Conservation (phyloP, 148 eudicot species). For the Amaranthus hypochondriacus region DNA sequence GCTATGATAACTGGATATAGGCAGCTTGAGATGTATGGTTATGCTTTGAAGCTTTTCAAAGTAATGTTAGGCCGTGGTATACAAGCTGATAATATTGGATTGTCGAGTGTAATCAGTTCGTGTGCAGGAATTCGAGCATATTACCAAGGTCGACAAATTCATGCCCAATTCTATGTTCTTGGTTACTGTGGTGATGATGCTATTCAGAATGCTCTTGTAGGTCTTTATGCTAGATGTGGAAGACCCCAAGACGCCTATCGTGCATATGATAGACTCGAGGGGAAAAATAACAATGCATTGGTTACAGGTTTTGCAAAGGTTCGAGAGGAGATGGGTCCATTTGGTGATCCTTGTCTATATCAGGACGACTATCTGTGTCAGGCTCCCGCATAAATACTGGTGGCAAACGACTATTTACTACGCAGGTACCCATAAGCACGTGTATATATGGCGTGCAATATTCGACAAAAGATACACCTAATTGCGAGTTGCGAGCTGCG, state of each 20-base stretch:
- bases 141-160: conserved; percentile 81
- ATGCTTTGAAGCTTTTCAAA: conserved; percentile 68
- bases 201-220: conserved; percentile 71
- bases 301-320: conserved; percentile 62
- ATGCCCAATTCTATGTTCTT: conserved; percentile 58
- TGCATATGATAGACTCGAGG: conserved; percentile 56
- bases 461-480: too few species aligned
- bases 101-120: conserved; percentile 85
- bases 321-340: too few species aligned
- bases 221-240: conserved; percentile 85
- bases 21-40: conserved; percentile 59
- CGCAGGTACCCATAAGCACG: too few species aligned
- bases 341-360: too few species aligned
- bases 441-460: too few species aligned
- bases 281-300: conserved; percentile 59
- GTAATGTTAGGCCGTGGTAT: conserved; percentile 67
- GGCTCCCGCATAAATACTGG: too few species aligned
- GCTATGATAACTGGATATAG: conserved; percentile 78
- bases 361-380: too few species aligned
- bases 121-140: conserved; percentile 80
- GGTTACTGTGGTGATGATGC: conserved; percentile 71
- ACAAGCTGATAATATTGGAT: conserved; percentile 70
- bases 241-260: conserved; percentile 54
- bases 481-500: too few species aligned
- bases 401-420: too few species aligned